Base-by-base conservation (phyloP, 805 yeast genomes). In the Wickerhamomyces chambardii region DNA sequence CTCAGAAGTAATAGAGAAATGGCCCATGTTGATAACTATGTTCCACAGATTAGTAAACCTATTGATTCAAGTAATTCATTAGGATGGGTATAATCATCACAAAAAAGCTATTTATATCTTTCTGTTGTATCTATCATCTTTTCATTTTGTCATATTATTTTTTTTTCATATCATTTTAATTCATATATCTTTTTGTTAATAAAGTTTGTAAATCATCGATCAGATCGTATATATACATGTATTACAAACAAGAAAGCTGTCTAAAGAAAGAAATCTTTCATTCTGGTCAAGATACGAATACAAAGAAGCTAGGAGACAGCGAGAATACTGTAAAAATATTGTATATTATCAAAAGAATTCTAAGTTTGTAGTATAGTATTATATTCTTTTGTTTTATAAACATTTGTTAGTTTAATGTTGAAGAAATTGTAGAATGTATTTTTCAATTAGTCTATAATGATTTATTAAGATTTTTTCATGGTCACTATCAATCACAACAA, bases 41-140 rank as follows among this genome's bases (percentile, higher is more conserved):
- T 64, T 30, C 72, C 66, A 32, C 64, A 56, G 29, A 81, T 81
- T 28, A 77, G 84, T 7, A 73, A 70, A 36, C 90, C 90, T 10
- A 79, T 79, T 27, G 77, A 79, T 37, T 69, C 81, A 4, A 74
- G 75, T 41, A 81, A 78, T 52, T 79, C 90, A 3, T 61, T 81
- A 39, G 89, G 89, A 25, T 81, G 89, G 89, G 57, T 46, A 33
- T 63, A 47, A 51, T 5, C 17, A 15, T 8, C 7, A 28, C 30
- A 11, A 28, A 27, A 26, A 24, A 17, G 14, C n/a, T 8, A 6
- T 24, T 8, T 24, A 31, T 27, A 24, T 31, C 10, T 31, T 15
- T 21, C 22, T 31, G 18, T 6, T n/a, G 6, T 18, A 15, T 17
- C 3, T 17, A 12, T 15, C n/a, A 2, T 28, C n/a, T 24, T 8